Evolutionary conservation across 345 rosid genomes (phyloP), one percentile per base, ranked within the genome.

Genomic region (Erysimum cheiranthoides): DNA sequence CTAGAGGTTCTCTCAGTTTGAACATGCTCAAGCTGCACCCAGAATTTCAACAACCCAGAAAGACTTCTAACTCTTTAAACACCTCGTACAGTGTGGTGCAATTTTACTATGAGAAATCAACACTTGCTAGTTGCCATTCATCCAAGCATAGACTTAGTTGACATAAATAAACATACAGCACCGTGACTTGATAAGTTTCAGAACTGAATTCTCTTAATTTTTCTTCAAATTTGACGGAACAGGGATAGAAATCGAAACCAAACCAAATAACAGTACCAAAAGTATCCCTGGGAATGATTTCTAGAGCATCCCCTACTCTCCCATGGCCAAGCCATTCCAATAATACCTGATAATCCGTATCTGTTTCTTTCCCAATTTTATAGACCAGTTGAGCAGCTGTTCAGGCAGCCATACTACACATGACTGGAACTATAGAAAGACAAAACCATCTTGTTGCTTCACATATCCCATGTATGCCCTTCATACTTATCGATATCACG

Each of bases 11-110:
- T 16, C 63, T 54, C 53, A 42, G 4, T 10, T 56, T 11, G 11
- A 54, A 21, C 61, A 68, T 38, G 25, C 60, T 66, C 70, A 32
- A 66, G 57, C 43, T 50, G 31, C 17, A 34, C 31, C 45, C 35
- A 36, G 3, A 53, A 38, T 25, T 61, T 68, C 61, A 52, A 52
- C 14, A 38, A 52, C 38, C 38, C 51, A 66, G 51, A 34, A 47
- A 35, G 34, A 18, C 51, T 32, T 59, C n/a, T 12, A 59, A 9
- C 63, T 59, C 27, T 59, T 8, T 17, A 35, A 59, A 59, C 14
- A 59, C 43, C 28, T 32, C 6, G 25, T 34, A 35, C 35, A 59
- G 38, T 18, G 11, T 21, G 31, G 16, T 8, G 62, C 16, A 61
- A 38, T 10, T 2, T 36, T 36, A 36, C 65, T 36, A 17, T 17